Conservation (phyloP, 768 basidiomycete genomes). For the Leucosporidium scottii region DNA sequence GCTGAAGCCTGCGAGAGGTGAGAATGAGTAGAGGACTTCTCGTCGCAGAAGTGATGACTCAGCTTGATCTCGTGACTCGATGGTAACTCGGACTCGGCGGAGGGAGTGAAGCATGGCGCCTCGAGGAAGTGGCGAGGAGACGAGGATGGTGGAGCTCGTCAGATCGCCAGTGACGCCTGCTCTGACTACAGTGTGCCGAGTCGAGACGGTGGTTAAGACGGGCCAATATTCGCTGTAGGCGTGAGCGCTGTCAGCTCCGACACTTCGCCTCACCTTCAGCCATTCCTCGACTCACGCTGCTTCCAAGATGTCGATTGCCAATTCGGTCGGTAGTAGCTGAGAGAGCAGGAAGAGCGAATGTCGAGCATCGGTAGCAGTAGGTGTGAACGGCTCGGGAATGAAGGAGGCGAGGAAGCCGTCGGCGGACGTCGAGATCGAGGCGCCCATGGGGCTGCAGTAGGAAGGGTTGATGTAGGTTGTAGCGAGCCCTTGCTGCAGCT, state of each 20-base stretch:
- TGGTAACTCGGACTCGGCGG: background rate
- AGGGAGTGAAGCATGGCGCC: background rate
- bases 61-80: slow-evolving; percentile 25
- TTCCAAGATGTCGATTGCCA: background rate
- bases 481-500: no score
- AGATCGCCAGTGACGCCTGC: background rate
- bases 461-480: no score
- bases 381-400: background rate
- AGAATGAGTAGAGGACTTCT: background rate
- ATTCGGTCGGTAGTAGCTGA: background rate
- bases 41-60: background rate
- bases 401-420: background rate
- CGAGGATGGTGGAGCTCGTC: background rate
- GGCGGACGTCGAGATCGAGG: no score
- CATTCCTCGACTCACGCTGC: background rate
- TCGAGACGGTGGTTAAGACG: accelerated
- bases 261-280: background rate
- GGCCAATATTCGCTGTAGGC: slow-evolving; percentile 13
- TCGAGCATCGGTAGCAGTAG: background rate
- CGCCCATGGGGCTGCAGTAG: no score
- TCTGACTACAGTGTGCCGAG: background rate
- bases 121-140: slow-evolving; percentile 1
- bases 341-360: background rate
- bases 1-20: slow-evolving; percentile 13
- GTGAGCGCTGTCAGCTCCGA: no score